phyloP scores from a whole-genome alignment of 108 stramenopile genomes.

The Parietichytrium sp. region DNA sequence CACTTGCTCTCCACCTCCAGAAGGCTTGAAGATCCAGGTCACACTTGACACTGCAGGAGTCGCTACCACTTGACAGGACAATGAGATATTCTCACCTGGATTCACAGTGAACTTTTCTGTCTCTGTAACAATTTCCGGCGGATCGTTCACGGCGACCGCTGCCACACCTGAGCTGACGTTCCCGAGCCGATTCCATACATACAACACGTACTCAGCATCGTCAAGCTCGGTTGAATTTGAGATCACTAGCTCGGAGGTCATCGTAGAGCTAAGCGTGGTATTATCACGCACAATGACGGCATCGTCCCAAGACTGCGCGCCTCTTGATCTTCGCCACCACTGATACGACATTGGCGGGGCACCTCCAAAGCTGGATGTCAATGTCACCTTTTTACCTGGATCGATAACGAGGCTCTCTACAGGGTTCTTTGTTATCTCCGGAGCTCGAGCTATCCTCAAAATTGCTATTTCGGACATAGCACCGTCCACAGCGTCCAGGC shows the following conservation, averaged over 20 bases:
- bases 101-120: not conserved
- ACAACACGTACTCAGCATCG: not conserved
- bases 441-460: not conserved
- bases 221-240: not conserved
- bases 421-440: not conserved
- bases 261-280: not conserved
- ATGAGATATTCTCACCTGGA: conserved; percentile 1
- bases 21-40: not conserved
- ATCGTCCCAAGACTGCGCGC: no score
- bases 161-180: not conserved
- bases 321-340: not conserved
- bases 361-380: not conserved
- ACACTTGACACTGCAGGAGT: not conserved
- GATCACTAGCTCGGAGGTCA: not conserved
- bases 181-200: not conserved
- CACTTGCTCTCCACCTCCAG: not conserved
- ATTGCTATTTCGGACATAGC: not conserved
- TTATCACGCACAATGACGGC: not conserved
- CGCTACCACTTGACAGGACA: not conserved
- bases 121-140: not conserved
- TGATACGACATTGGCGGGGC: conserved; percentile 10
- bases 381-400: not conserved
- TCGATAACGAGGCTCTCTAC: not conserved
- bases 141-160: not conserved
- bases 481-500: not conserved